Conservation (phyloP, 331 rosid species). For the Arachis monticola region DNA sequence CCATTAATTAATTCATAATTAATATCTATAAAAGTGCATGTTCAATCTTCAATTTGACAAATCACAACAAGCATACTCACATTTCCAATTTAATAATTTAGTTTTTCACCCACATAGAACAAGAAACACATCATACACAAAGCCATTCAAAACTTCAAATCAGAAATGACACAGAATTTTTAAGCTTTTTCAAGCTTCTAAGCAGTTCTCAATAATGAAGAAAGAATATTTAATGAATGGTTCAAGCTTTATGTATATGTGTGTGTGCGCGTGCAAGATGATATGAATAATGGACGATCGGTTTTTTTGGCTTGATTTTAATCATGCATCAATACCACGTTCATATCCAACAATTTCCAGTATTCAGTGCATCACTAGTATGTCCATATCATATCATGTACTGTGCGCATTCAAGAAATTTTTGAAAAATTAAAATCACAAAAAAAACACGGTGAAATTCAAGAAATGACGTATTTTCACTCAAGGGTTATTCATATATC, state of each 20-base stretch:
- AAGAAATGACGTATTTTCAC: not conserved
- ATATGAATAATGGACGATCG: not conserved
- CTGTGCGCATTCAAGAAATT: not conserved
- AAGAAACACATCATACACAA: not conserved
- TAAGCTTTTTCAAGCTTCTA: not conserved
- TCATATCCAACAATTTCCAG: not conserved
- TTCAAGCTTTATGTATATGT: not conserved
- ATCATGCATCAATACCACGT: not conserved
- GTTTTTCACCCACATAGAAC: not conserved
- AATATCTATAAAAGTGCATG: not conserved
- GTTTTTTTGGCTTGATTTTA: too few relatives aligned
- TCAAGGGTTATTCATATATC: conserved; percentile 3
- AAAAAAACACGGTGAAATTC: not conserved
- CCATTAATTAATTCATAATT: not conserved
- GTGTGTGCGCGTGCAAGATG: not conserved
- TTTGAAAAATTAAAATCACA: not conserved
- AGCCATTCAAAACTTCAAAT: not conserved
- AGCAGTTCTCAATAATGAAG: not conserved
- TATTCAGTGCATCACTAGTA: not conserved
- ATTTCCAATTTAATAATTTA: not conserved
- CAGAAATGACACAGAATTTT: not conserved
- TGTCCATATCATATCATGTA: not conserved
- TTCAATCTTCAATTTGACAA: not conserved
- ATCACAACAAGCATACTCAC: not conserved
- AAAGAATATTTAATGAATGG: not conserved